A percentile compares a stretch with the other conserved stretches of the same genome.
These are phyloP conservation scores for Clitocybe nebularis DNA, from an alignment of 1,284 basidiomycete species.

Conservation along the genomic window DNA sequence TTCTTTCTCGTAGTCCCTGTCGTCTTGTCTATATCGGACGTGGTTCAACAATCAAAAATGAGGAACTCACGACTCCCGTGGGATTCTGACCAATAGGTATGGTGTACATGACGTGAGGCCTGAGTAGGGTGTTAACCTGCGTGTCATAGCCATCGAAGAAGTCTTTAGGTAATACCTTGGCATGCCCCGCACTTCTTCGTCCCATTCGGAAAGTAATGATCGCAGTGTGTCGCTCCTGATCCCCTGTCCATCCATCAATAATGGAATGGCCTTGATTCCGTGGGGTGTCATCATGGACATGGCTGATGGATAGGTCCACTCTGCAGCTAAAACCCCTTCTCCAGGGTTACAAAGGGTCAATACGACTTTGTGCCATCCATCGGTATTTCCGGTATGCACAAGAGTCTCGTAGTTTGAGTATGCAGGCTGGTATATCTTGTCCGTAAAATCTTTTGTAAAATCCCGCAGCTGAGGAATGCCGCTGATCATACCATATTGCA, in stretches of 20 bases:
- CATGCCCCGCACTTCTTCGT: slow-evolving; percentile 51
- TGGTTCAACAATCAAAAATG: background rate
- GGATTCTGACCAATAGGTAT: slow-evolving; percentile 80
- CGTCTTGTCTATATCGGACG: slow-evolving; percentile 35
- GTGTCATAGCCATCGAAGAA: too few species aligned
- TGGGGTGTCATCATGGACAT: slow-evolving; percentile 38
- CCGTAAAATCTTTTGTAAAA: slow-evolving; percentile 57
- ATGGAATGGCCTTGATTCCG: slow-evolving; percentile 48
- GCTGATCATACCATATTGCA: slow-evolving; percentile 68
- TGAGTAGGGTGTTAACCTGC: too few species aligned
- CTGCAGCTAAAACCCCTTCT: slow-evolving; percentile 68
- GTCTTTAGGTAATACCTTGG: slow-evolving; percentile 34
- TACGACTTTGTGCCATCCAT: slow-evolving; percentile 60
- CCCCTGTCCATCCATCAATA: slow-evolving; percentile 73
- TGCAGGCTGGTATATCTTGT: slow-evolving; percentile 62
- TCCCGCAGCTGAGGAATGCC: slow-evolving; percentile 51
- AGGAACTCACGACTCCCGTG: slow-evolving; percentile 59
- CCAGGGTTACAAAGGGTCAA: slow-evolving; percentile 67
- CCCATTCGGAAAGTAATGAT: slow-evolving; percentile 64
- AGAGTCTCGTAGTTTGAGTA: slow-evolving; percentile 66
- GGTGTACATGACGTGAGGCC: slow-evolving; percentile 75
- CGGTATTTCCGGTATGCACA: slow-evolving; percentile 73
- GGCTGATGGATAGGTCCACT: slow-evolving; percentile 66
- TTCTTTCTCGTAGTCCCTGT: slow-evolving; percentile 69
- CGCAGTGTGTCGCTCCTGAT: slow-evolving; percentile 63